A percentile compares a stretch with the other conserved stretches of the same genome.
These are phyloP conservation scores for Alternaria angustiovoidea DNA, from an alignment of 2,329 filamentous ascomycete species.

Conservation along the genomic window DNA sequence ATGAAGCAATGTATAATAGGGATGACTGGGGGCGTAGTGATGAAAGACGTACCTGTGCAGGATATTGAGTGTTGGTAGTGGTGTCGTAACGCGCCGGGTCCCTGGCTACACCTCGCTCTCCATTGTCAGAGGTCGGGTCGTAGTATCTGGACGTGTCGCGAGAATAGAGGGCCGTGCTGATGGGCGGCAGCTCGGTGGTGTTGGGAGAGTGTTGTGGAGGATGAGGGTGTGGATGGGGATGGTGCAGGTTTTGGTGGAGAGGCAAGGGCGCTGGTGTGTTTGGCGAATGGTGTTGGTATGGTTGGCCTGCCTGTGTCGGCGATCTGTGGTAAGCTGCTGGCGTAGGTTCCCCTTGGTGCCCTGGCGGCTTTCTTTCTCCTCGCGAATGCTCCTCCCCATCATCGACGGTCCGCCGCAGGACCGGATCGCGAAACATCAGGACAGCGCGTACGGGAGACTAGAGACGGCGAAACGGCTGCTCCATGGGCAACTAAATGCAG, in stretches of 20 bases:
- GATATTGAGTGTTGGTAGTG: conserved; percentile 29
- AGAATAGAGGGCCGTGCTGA: conserved; percentile 49
- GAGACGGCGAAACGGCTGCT: conserved; percentile 10
- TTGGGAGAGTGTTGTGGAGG: conserved; percentile 37
- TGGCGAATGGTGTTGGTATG: conserved; percentile 47
- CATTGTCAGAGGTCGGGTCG: conserved; percentile 59
- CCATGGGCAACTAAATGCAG: conserved; percentile 23
- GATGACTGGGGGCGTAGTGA: conserved; percentile 2
- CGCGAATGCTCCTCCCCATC: conserved; percentile 39
- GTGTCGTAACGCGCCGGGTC: conserved; percentile 43
- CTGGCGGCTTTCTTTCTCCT: conserved; percentile 46
- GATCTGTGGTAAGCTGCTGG: conserved; percentile 49
- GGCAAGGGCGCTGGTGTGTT: conserved; percentile 45
- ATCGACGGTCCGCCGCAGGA: conserved; percentile 41
- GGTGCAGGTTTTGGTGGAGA: conserved; percentile 40
- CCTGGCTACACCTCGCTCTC: conserved; percentile 44
- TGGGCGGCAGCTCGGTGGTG: conserved; percentile 52
- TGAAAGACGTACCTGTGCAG: conserved; percentile 39
- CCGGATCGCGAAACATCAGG: conserved; percentile 42
- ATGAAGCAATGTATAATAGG: background rate
- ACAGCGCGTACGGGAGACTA: conserved; percentile 14
- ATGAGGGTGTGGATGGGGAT: conserved; percentile 32
- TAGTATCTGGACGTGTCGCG: conserved; percentile 58
- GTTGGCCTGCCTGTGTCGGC: conserved; percentile 48
- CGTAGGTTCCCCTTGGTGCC: conserved; percentile 42